A percentile compares a stretch with the other conserved stretches of the same genome.
phyloP scores from a whole-genome alignment of 1,139 yeast species.

The Pichia cactophila region DNA sequence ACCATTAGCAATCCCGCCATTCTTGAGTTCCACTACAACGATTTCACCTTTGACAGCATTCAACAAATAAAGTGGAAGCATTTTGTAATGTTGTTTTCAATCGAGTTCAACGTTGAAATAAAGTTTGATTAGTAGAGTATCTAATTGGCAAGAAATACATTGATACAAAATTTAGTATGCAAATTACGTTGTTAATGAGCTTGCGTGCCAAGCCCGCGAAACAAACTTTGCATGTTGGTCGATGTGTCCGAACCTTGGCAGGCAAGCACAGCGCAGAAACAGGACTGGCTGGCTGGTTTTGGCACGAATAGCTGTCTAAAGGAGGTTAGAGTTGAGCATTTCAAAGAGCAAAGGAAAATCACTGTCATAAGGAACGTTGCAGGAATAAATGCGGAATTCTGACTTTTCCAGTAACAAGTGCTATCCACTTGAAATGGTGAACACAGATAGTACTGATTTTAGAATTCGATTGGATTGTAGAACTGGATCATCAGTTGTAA shows the following conservation, averaged over 20 bases:
- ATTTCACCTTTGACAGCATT: constrained; percentile 90
- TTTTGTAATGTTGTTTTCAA: background rate
- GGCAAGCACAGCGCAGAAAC: too few species aligned
- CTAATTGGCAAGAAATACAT: too few species aligned
- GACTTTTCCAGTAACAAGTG: constrained; percentile 46
- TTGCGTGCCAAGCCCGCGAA: too few species aligned
- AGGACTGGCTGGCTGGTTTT: too few species aligned
- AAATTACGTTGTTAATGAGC: too few species aligned
- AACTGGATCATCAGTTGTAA: constrained; percentile 58
- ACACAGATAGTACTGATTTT: constrained; percentile 36
- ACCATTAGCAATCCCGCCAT: constrained; percentile 87
- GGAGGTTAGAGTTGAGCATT: background rate
- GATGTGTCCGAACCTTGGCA: too few species aligned
- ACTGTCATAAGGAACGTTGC: background rate
- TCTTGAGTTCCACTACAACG: constrained; percentile 82
- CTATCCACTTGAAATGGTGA: constrained; percentile 41
- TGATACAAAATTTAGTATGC: too few species aligned
- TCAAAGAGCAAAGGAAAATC: background rate
- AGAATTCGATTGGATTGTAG: constrained; percentile 47
- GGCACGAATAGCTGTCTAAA: too few species aligned
- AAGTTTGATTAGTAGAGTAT: too few species aligned
- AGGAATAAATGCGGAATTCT: constrained; percentile 34
- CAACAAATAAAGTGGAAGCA: constrained; percentile 84
- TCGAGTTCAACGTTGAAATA: too few species aligned
- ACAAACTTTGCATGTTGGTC: too few species aligned